A percentile compares a stretch with the other conserved stretches of the same genome.
phyloP scores from a whole-genome alignment of 2,329 filamentous ascomycete genomes.

The Monosporascus sp. region DNA sequence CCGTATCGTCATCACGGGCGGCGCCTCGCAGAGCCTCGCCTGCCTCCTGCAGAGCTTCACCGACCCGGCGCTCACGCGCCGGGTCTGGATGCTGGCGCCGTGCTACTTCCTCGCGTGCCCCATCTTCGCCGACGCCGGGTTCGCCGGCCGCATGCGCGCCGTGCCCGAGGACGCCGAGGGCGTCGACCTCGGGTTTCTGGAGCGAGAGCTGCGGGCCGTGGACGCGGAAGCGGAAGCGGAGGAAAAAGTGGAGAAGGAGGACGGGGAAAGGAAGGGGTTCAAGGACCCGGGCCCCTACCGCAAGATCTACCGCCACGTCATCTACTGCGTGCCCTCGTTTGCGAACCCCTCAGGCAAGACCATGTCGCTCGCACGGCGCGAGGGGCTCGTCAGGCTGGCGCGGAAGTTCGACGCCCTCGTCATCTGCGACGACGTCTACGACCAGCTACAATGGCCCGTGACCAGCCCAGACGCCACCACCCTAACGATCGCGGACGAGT shows the following conservation, averaged over 20 bases:
- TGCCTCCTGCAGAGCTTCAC: slow-evolving; percentile 74
- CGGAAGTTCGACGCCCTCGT: slow-evolving; percentile 76
- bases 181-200: slow-evolving; percentile 50
- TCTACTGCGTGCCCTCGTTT: slow-evolving; percentile 86
- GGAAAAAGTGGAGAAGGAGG: no score
- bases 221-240: slow-evolving; percentile 5
- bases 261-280: slow-evolving; percentile 32
- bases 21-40: slow-evolving; percentile 77
- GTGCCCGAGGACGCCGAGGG: slow-evolving; percentile 76
- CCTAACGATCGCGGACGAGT: background rate
- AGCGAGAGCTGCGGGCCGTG: slow-evolving; percentile 6
- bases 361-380: slow-evolving; percentile 64
- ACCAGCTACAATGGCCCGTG: slow-evolving; percentile 75
- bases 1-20: slow-evolving; percentile 76
- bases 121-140: slow-evolving; percentile 80
- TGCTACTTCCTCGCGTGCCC: slow-evolving; percentile 79
- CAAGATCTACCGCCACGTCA: slow-evolving; percentile 80
- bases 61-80: slow-evolving; percentile 68
- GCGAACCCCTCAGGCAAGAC: slow-evolving; percentile 83
- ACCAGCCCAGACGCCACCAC: background rate
- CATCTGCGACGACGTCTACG: slow-evolving; percentile 88
- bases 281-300: slow-evolving; percentile 54
- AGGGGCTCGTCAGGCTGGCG: slow-evolving; percentile 68
- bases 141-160: slow-evolving; percentile 59
- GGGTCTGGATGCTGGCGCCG: slow-evolving; percentile 76